Conservation (phyloP, 306 rosid species). For the Casuarina glauca region DNA sequence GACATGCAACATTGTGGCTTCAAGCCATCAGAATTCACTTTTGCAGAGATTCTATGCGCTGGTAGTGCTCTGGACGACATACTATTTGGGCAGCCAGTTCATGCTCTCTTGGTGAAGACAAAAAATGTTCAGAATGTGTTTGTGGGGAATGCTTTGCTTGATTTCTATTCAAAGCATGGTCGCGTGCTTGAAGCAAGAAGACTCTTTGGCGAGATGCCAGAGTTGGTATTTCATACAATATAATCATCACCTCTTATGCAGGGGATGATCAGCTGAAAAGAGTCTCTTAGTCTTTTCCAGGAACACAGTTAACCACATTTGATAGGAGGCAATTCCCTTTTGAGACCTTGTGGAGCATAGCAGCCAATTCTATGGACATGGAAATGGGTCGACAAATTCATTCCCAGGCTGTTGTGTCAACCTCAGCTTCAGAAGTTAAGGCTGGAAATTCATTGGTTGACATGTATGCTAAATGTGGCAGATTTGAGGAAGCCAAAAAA, state of each 20-base stretch:
- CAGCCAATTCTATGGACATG: conserved; percentile 56
- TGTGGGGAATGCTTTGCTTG: conserved; percentile 88
- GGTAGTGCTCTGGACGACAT: conserved; percentile 60
- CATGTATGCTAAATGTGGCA: conserved; percentile 89
- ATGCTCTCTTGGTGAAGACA: conserved; percentile 60
- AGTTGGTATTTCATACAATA: conserved; percentile 75
- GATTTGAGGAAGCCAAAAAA: conserved; percentile 60
- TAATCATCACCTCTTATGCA: conserved; percentile 56
- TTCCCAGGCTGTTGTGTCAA: conserved; percentile 61
- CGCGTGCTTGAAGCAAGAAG: conserved; percentile 45
- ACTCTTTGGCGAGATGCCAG: conserved; percentile 76
- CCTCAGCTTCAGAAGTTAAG: conserved; percentile 47
- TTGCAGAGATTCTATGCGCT: conserved; percentile 69
- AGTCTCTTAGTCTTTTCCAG: conserved; percentile 55
- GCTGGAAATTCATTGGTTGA: conserved; percentile 86
- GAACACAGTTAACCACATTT: conserved; percentile 52
- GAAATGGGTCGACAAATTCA: conserved; percentile 80
- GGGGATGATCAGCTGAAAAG: conserved; percentile 53
- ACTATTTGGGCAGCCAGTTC: conserved; percentile 68
- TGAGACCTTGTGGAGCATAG: conserved; percentile 76
- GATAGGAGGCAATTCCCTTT: conserved; percentile 73
- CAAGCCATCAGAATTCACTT: conserved; percentile 73
- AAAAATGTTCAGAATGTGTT: conserved; percentile 71
- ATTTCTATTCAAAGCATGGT: conserved; percentile 80
- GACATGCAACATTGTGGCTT: conserved; percentile 60